These are phyloP conservation scores for Rhodotorula sp. DNA, from an alignment of 1,284 basidiomycete species.

Conservation along the genomic window DNA sequence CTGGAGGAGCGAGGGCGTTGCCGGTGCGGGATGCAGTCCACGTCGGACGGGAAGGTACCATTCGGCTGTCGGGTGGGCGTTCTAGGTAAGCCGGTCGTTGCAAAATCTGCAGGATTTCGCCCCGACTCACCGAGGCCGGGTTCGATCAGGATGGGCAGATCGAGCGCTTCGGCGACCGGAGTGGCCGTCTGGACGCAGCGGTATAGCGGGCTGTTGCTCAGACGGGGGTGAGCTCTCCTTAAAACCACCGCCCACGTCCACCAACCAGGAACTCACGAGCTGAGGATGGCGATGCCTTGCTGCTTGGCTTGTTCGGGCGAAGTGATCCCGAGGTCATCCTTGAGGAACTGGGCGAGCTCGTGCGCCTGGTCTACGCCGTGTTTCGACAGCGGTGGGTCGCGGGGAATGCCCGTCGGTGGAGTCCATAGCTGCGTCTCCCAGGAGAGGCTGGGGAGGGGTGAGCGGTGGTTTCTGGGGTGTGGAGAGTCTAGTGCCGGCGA, in stretches of 20 bases:
- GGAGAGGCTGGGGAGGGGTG: conserved; percentile 49
- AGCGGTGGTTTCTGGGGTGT: too few relatives aligned
- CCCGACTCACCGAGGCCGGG: conserved; percentile 60
- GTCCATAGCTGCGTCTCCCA: conserved; percentile 64
- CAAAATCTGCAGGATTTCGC: too few relatives aligned
- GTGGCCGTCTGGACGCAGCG: conserved; percentile 76
- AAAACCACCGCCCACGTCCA: background rate
- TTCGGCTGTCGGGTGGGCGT: conserved; percentile 55
- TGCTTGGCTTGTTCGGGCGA: conserved; percentile 39
- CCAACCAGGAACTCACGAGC: conserved; percentile 13
- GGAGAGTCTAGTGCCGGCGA: background rate
- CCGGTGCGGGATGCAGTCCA: conserved; percentile 44
- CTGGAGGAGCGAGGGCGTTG: conserved; percentile 12
- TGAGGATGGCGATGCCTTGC: conserved; percentile 53
- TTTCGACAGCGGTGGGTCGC: conserved; percentile 74
- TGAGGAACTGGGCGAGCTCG: conserved; percentile 60
- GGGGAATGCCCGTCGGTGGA: conserved; percentile 66
- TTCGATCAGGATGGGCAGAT: conserved; percentile 67
- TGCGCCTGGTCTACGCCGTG: conserved; percentile 73
- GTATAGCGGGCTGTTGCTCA: conserved; percentile 56
- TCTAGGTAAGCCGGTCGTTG: too few relatives aligned
- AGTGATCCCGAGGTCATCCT: conserved; percentile 4
- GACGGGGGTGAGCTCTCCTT: too few relatives aligned
- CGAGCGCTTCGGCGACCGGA: conserved; percentile 63
- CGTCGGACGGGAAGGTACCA: conserved; percentile 76